Conservation (phyloP, 2,329 filamentous ascomycete genomes). For the Phoma herbarum region DNA sequence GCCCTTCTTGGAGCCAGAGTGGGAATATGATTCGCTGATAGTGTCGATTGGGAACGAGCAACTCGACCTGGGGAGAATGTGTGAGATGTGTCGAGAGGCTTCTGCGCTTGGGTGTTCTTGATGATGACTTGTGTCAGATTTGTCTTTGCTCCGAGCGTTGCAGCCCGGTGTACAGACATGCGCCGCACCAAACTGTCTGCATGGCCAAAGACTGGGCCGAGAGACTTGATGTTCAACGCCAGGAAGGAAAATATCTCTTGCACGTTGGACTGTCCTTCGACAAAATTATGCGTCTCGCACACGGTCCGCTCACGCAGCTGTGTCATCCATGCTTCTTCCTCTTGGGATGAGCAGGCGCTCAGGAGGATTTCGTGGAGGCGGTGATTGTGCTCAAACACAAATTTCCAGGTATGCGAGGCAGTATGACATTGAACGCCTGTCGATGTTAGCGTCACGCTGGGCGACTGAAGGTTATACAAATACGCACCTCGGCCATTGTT, state of each 20-base stretch:
- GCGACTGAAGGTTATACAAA: neutral
- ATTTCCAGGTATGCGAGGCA: conserved; percentile 89
- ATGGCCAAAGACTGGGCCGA: conserved; percentile 79
- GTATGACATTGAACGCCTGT: conserved; percentile 86
- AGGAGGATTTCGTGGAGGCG: conserved; percentile 85
- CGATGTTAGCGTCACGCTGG: conserved; percentile 21
- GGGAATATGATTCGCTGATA: conserved; percentile 72
- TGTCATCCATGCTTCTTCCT: conserved; percentile 81
- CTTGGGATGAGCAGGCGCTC: conserved; percentile 82
- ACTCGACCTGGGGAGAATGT: conserved; percentile 63
- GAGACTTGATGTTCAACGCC: conserved; percentile 73
- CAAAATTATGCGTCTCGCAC: conserved; percentile 60
- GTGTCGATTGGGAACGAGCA: conserved; percentile 79
- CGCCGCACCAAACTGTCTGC: conserved; percentile 70
- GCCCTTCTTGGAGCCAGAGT: conserved; percentile 77
- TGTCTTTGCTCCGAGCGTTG: conserved; percentile 74
- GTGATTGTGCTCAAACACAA: conserved; percentile 80
- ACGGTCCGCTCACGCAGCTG: conserved; percentile 66
- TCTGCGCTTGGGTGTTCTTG: conserved; percentile 79
- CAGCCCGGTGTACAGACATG: conserved; percentile 81
- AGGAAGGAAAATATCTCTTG: conserved; percentile 69
- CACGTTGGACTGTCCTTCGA: conserved; percentile 58
- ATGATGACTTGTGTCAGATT: conserved; percentile 80
- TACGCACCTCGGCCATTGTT: conserved; percentile 76
- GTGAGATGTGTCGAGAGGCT: conserved; percentile 60